These are phyloP conservation scores for Taxawa tesnikishii DNA, from an alignment of 2,329 filamentous ascomycete species.

Conservation along the genomic window DNA sequence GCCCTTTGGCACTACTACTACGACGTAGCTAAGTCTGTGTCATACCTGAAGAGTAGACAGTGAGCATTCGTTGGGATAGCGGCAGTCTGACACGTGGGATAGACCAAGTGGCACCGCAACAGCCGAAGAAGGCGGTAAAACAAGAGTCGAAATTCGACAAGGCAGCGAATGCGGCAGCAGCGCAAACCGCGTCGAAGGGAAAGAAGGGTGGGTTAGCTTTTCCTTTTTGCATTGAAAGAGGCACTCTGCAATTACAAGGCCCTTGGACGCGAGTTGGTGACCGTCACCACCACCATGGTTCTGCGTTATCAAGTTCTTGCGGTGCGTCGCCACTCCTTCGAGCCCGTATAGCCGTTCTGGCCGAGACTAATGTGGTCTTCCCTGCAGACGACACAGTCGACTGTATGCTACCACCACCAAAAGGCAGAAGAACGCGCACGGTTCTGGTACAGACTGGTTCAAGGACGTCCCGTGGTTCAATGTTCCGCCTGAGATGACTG, in stretches of 20 bases:
- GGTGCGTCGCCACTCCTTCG: too few relatives aligned
- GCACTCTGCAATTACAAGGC: not conserved
- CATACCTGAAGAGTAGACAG: constrained; percentile 59
- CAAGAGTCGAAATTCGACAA: constrained; percentile 31
- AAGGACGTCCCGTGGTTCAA: constrained; percentile 75
- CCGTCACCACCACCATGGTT: not conserved
- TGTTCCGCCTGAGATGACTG: constrained; percentile 52
- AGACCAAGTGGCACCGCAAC: constrained; percentile 16
- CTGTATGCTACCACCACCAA: too few relatives aligned
- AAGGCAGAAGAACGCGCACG: too few relatives aligned
- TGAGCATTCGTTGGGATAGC: too few relatives aligned
- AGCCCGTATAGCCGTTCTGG: too few relatives aligned
- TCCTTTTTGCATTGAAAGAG: not conserved
- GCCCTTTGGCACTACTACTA: constrained; percentile 94
- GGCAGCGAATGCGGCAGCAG: constrained; percentile 25
- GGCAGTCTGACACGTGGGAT: too few relatives aligned
- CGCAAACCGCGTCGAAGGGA: constrained; percentile 26
- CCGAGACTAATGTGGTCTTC: too few relatives aligned
- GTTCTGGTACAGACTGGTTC: constrained; percentile 65
- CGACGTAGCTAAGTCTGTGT: constrained; percentile 73
- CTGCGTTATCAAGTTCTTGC: not conserved
- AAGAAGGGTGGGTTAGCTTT: constrained; percentile 35
- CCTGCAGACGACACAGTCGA: too few relatives aligned
- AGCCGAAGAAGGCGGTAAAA: constrained; percentile 28
- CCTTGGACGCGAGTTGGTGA: not conserved